Base-by-base conservation (phyloP, 2,329 filamentous ascomycete species). In the Xylariaceae sp. region DNA sequence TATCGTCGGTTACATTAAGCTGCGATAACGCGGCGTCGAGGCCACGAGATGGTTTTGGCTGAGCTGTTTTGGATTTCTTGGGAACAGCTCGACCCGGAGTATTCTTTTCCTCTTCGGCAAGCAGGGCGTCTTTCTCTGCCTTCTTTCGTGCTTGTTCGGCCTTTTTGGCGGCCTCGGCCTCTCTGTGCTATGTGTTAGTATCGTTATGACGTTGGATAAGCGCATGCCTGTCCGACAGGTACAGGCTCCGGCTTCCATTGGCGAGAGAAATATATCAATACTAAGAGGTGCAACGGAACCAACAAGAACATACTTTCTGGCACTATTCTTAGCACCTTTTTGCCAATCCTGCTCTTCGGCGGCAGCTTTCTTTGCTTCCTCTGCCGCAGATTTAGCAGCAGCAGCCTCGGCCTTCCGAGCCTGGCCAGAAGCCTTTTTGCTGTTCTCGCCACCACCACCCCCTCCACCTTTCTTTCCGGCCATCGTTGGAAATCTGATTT, bases 381-480 rank as follows among this genome's bases (percentile, higher is more conserved):
- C 85, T 2, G 73, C 84, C 0, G 89, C 89, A 56, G 85, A 80
- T 74, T 97, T 97, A 54, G 80, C 74, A 6, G 89, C 88, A 1
- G 91, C 92, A 2, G 84, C 86, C 47, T 96, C 91, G 60, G 91
- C 91, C 79, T 99, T 97, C 74, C 90, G 83, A 60, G 91, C 91
- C 72, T 96, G 90, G 61, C 92, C 94, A 6, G 86, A 83, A 2
- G 76, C 90, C 77, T 97, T 97, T 75, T 96, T 97, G 71, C 80
- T 87, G 74, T 88, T 90, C 60, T 95, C 91, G 51, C 76, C 81
- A 51, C 19, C 19, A 19, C 19, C 19, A 19, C 19, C 19, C 19
- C 19, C 19, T 19, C 19, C 19, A 19, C 78, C 81, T 72, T 88
- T 91, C 73, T 88, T 89, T 64, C 80, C 81, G 31, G 78, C 86